Evolutionary conservation across 2,329 filamentous ascomycete genomes (phyloP), one percentile per base, ranked within the genome.

Genomic region (Incumbomyces lentus): DNA sequence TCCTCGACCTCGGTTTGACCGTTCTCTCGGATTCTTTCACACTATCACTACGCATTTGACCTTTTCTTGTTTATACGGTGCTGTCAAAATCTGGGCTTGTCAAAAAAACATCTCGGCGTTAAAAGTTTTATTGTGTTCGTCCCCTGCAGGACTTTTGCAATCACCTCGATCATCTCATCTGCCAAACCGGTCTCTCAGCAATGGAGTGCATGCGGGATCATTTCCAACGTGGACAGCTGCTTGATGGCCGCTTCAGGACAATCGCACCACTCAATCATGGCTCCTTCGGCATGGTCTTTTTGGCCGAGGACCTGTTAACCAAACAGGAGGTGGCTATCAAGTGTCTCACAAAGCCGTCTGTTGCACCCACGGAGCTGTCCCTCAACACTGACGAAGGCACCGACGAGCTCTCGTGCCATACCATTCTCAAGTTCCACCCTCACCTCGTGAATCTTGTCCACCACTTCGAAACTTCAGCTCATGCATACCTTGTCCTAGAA

Each of bases 241-340:
- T 95, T 62, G 81, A 86, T 64, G 88, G 86, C 65, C 89, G 92
- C 57, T 98, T 92, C 67, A 75, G 85, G 69, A 94, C 89, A 47
- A 76, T 95, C 61, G 86, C 89, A 57, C 89, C 92, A 48, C 84
- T 98, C 70, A 98, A 98, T 64, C 88, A 95, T 76, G 92, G 92
- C 58, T 96, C 92, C 47, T 98, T 96, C 62, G 92, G 92, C 63
- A 93, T 96, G 86, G 92, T 98, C 59, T 95, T 95, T 68, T 82
- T 88, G 69, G 92, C 90, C 50, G 83, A 76, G 64, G 88, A 98
- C 64, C 73, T 81, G 55, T 64, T 74, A 54, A 94, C 85, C 50
- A 78, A 81, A 57, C 74, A 92, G 49, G 76, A 79, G 49, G 92
- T 98, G 57, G 92, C 92, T 52, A 85, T 98, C 76, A 98, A 98